These are phyloP conservation scores for Citrus mangshanensis DNA, from an alignment of 345 rosid genomes.

Conservation along the genomic window DNA sequence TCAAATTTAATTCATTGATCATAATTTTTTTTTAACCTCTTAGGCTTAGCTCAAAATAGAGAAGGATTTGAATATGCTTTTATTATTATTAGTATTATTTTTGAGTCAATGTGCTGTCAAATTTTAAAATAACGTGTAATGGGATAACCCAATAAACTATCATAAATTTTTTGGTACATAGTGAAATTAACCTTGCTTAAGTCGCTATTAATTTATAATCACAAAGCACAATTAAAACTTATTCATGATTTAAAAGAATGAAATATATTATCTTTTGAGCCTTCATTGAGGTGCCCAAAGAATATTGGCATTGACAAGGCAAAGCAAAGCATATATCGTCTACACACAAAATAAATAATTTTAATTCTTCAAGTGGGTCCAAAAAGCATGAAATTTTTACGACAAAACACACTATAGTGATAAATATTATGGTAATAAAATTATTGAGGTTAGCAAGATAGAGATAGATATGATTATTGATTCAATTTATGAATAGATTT, in stretches of 20 bases:
- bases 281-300: background rate
- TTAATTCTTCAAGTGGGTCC: slow-evolving; percentile 6
- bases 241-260: background rate
- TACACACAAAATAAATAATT: slow-evolving; percentile 6
- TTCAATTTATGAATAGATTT: background rate
- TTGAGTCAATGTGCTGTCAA: no score
- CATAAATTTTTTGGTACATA: background rate
- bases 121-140: no score
- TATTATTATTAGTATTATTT: no score
- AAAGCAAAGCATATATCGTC: slow-evolving; percentile 4
- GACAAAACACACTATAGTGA: background rate
- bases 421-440: background rate
- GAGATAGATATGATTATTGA: slow-evolving; percentile 24
- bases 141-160: background rate
- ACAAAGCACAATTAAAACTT: slow-evolving; percentile 1
- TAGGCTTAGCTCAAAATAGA: no score
- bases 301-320: slow-evolving; percentile 17
- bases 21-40: no score
- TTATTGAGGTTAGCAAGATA: slow-evolving; percentile 8
- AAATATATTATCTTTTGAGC: slow-evolving; percentile 11
- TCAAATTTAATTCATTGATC: no score
- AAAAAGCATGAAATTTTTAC: background rate
- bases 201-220: slow-evolving; percentile 7
- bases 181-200: background rate
- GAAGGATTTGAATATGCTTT: background rate